Evolutionary conservation across 75 land plant genomes (phyloP).

Genomic region (Larix kaempferi): DNA sequence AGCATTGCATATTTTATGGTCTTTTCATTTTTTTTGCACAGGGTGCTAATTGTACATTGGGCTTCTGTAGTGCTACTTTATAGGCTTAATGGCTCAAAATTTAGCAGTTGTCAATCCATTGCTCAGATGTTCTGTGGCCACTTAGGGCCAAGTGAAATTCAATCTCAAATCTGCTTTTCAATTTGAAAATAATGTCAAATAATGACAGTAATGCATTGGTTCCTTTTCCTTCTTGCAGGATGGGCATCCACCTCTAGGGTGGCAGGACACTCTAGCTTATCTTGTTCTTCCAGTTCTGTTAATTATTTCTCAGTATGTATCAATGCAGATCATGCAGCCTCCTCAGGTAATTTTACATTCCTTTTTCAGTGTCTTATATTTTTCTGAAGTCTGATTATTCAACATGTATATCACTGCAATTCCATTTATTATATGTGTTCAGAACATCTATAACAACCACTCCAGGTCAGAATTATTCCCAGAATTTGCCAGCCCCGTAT

Average conservation of each 20-base stretch:
- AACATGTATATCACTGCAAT: slow-evolving; percentile 4
- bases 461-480: not conserved
- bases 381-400: not conserved
- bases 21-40: not conserved
- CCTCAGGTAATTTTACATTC: slow-evolving; percentile 45
- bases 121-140: not conserved
- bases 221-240: slow-evolving; percentile 49
- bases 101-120: not conserved
- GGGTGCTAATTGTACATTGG: not conserved
- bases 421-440: not conserved
- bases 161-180: not conserved
- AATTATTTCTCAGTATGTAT: slow-evolving; percentile 78
- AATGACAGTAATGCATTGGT: slow-evolving; percentile 3
- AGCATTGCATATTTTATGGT: not conserved
- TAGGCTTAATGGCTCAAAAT: not conserved
- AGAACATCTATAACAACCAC: not conserved
- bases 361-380: not conserved
- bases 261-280: slow-evolving; percentile 89
- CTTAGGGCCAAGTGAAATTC: not conserved
- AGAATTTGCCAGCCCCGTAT: not conserved
- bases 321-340: slow-evolving; percentile 94
- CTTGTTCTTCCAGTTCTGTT: slow-evolving; percentile 89
- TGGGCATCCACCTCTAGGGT: slow-evolving; percentile 95
- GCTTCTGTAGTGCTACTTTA: not conserved
- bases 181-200: not conserved